phyloP scores from a whole-genome alignment of 352 stramenopile genomes.

The Globisporangium polare region DNA sequence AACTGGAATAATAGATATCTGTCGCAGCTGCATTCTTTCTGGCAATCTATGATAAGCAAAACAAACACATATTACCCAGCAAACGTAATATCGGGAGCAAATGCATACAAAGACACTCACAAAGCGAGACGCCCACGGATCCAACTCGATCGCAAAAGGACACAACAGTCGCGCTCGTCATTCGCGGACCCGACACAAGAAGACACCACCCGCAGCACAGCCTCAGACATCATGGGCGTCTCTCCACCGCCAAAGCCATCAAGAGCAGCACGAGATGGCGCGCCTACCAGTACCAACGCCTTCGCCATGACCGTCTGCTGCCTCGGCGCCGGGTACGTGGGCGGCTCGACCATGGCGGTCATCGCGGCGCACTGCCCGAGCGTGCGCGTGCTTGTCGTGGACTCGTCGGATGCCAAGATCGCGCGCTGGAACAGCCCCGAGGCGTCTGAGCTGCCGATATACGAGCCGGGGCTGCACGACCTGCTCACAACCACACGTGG shows the following conservation, averaged over 20 bases:
- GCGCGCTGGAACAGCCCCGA: conserved; percentile 95
- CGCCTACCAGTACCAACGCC: not conserved
- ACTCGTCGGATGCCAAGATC: conserved; percentile 95
- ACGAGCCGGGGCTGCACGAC: conserved; percentile 97
- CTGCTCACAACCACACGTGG: conserved; percentile 89
- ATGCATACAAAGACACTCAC: not conserved
- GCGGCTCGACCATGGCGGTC: conserved; percentile 99
- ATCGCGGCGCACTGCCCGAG: conserved; percentile 97
- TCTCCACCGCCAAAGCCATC: not conserved
- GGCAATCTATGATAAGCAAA: too few species aligned
- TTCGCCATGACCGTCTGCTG: conserved; percentile 90
- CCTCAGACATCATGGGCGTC: not conserved
- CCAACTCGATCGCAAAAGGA: not conserved
- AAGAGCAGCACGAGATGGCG: conserved; percentile 28
- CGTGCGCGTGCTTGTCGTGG: conserved; percentile 97
- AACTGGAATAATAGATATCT: too few species aligned
- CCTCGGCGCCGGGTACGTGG: conserved; percentile 98
- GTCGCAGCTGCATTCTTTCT: too few species aligned
- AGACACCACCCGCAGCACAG: not conserved
- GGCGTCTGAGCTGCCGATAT: conserved; percentile 93
- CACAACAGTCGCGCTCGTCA: not conserved
- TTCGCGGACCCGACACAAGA: not conserved
- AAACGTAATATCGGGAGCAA: too few species aligned
- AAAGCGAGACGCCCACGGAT: not conserved
- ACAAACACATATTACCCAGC: too few species aligned